Evolutionary conservation across 495 filamentous ascomycete genomes (phyloP).

Genomic region (Podospora conica): DNA sequence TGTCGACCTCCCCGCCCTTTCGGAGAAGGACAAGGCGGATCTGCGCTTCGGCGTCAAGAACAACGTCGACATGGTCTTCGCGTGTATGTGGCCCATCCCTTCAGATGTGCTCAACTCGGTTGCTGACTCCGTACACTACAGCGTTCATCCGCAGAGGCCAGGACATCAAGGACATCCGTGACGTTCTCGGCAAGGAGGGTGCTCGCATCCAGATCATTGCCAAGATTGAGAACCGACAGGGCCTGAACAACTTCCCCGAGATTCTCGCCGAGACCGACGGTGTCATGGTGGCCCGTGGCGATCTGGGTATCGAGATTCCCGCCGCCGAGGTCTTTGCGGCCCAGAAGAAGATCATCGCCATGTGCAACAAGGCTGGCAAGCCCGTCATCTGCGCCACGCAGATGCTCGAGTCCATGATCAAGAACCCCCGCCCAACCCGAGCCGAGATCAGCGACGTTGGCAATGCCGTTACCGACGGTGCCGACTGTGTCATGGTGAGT

Average conservation of each 20-base stretch:
- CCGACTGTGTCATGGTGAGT: constrained; percentile 90
- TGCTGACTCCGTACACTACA: constrained; percentile 6
- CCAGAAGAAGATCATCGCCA: constrained; percentile 99
- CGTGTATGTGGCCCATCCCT: constrained; percentile 40
- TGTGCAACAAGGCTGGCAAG: constrained; percentile 99
- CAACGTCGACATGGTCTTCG: constrained; percentile 97
- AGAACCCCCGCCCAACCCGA: constrained; percentile 95
- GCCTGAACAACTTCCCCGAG: constrained; percentile 95
- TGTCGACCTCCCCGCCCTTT: constrained; percentile 93
- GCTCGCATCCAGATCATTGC: constrained; percentile 98
- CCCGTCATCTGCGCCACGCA: constrained; percentile 82
- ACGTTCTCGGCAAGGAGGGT: constrained; percentile 85
- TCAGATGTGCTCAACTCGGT: background rate
- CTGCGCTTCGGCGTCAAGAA: constrained; percentile 95
- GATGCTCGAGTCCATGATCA: constrained; percentile 95
- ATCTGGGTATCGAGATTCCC: constrained; percentile 96
- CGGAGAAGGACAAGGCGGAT: constrained; percentile 96
- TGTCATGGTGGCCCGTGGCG: constrained; percentile 99
- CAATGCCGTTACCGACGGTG: constrained; percentile 94
- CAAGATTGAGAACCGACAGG: constrained; percentile 99
- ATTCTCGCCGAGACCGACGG: constrained; percentile 95
- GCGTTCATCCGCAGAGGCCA: constrained; percentile 88
- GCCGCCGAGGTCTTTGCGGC: constrained; percentile 97
- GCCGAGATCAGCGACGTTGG: constrained; percentile 98
- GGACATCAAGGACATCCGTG: constrained; percentile 87